phyloP scores from a whole-genome alignment of 108 stramenopile genomes.

The Hondaea fermentalgiana region DNA sequence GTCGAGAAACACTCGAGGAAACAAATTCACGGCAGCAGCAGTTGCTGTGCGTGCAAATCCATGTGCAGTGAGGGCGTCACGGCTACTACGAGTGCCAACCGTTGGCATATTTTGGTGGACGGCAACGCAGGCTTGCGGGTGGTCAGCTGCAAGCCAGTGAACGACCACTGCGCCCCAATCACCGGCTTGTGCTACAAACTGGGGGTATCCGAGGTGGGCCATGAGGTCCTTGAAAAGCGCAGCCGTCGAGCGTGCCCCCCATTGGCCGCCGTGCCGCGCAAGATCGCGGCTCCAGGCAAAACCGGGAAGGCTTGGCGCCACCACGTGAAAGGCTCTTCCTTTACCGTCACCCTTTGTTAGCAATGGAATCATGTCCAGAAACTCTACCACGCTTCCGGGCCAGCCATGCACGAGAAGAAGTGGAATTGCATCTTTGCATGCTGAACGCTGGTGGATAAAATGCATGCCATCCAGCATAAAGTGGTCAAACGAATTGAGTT shows the following conservation, averaged over 20 bases:
- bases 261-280: background rate
- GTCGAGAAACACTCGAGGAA: background rate
- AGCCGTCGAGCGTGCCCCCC: background rate
- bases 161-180: conserved; percentile 1
- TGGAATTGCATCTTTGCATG: background rate
- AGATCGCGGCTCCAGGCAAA: background rate
- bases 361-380: background rate
- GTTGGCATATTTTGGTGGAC: background rate
- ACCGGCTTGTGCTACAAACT: background rate
- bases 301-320: background rate
- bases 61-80: background rate
- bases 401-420: conserved; percentile 1
- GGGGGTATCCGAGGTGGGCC: background rate
- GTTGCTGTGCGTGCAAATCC: background rate
- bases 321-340: background rate
- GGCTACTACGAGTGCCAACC: background rate
- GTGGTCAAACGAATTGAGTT: background rate
- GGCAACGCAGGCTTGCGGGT: background rate
- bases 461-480: background rate
- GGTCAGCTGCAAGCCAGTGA: background rate
- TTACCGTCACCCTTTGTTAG: background rate
- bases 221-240: background rate
- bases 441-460: background rate
- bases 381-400: background rate
- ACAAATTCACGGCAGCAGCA: background rate